These are phyloP conservation scores for Aureobasidium sp. DNA, from an alignment of 2,329 filamentous ascomycete genomes.

Conservation along the genomic window DNA sequence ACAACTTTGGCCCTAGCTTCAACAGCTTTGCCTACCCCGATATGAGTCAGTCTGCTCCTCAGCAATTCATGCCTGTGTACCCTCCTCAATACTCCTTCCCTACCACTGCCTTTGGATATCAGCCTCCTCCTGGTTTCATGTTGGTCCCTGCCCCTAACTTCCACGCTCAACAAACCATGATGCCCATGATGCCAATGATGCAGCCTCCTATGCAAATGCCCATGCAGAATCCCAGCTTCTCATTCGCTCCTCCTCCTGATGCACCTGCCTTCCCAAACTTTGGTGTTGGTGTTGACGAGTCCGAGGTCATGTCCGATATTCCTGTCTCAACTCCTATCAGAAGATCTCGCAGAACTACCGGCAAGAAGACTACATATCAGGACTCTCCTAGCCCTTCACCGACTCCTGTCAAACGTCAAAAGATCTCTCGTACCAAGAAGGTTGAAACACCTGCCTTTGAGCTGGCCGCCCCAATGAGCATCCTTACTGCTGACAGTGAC, in stretches of 20 bases:
- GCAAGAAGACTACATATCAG: neutral
- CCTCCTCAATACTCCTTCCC: neutral
- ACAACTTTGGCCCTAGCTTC: neutral
- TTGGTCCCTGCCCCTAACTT: neutral
- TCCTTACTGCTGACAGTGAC: neutral
- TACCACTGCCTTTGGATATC: neutral
- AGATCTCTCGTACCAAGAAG: neutral
- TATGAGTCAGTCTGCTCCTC: neutral
- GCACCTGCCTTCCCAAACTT: neutral
- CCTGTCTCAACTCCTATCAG: neutral
- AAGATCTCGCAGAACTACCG: neutral
- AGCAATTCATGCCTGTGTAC: neutral
- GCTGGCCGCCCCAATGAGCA: neutral
- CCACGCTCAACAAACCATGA: neutral
- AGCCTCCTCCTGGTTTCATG: slow-evolving; percentile 3
- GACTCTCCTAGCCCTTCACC: neutral
- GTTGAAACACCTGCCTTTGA: neutral
- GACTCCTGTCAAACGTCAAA: neutral
- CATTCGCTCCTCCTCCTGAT: neutral
- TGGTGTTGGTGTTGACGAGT: neutral
- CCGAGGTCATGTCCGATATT: neutral
- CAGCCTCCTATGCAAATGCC: neutral
- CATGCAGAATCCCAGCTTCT: neutral
- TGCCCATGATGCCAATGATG: neutral
- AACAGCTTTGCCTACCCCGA: neutral